Conservation (phyloP, 2,329 filamentous ascomycete species). For the Falciphora oryzae region DNA sequence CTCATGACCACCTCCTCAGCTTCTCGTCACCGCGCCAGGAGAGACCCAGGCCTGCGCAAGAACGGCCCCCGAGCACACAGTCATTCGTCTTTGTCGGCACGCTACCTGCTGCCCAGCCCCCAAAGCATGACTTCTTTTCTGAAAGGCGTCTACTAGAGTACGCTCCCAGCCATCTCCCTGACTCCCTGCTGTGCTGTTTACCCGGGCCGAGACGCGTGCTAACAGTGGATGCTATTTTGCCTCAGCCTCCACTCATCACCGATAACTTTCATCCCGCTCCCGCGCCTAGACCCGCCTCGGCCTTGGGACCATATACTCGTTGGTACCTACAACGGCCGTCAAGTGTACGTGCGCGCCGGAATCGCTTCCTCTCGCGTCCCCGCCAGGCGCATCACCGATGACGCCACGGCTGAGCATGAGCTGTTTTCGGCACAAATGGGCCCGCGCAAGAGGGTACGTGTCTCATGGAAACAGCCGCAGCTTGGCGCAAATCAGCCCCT, state of each 20-base stretch:
- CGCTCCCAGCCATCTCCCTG: too few species aligned
- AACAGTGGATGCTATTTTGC: not conserved
- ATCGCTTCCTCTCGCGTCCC: not conserved
- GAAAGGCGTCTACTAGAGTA: too few species aligned
- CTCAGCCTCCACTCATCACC: too few species aligned
- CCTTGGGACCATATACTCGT: conserved; percentile 6
- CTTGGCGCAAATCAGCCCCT: not conserved
- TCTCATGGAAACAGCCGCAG: not conserved
- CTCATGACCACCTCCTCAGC: not conserved
- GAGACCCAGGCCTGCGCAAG: not conserved
- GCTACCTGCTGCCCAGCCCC: not conserved
- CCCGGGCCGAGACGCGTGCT: not conserved
- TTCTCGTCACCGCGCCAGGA: not conserved
- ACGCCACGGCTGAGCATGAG: conserved; percentile 2
- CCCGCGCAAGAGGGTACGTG: conserved; percentile 2
- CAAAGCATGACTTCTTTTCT: not conserved
- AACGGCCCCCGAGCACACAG: not conserved
- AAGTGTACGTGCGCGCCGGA: conserved; percentile 5
- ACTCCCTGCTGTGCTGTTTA: not conserved
- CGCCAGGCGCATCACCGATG: not conserved
- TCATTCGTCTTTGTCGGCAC: not conserved
- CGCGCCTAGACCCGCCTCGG: not conserved
- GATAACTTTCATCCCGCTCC: too few species aligned
- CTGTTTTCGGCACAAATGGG: not conserved
- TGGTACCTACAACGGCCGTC: not conserved